phyloP scores from a whole-genome alignment of 2,329 filamentous ascomycete species.

The Chaetothyriales sp. region DNA sequence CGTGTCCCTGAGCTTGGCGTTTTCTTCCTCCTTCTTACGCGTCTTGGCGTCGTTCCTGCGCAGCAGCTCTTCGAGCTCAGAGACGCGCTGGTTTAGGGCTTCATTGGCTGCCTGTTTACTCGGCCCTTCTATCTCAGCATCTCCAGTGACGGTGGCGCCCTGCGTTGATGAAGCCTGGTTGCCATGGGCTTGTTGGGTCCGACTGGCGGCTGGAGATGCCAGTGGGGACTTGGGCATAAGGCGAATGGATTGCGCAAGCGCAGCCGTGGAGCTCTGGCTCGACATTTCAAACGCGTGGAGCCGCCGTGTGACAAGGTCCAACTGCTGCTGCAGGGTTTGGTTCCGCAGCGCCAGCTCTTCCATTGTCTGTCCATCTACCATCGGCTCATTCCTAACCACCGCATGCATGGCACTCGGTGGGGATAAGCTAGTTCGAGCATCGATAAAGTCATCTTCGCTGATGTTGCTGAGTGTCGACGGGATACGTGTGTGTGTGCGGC shows the following conservation, averaged over 20 bases:
- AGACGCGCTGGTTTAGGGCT: constrained; percentile 35
- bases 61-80: constrained; percentile 55
- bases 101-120: background rate
- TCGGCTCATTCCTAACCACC: constrained; percentile 5
- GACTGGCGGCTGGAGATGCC: constrained; percentile 16
- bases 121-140: background rate
- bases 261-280: constrained; percentile 72
- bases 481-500: constrained; percentile 24
- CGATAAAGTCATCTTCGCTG: constrained; percentile 75
- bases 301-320: constrained; percentile 72
- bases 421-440: constrained; percentile 53
- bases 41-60: constrained; percentile 43
- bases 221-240: constrained; percentile 27
- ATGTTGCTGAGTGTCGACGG: constrained; percentile 40
- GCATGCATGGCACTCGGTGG: constrained; percentile 29
- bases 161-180: background rate
- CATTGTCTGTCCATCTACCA: constrained; percentile 44
- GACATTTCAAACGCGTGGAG: constrained; percentile 89
- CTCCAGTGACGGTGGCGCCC: background rate
- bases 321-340: constrained; percentile 63
- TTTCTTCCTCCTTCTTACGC: constrained; percentile 46
- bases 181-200: constrained; percentile 4
- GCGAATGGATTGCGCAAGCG: constrained; percentile 65
- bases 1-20: constrained; percentile 42
- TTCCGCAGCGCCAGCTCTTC: constrained; percentile 89